Base-by-base conservation (phyloP, 2,329 filamentous ascomycete genomes). In the Penicillium concentricum region DNA sequence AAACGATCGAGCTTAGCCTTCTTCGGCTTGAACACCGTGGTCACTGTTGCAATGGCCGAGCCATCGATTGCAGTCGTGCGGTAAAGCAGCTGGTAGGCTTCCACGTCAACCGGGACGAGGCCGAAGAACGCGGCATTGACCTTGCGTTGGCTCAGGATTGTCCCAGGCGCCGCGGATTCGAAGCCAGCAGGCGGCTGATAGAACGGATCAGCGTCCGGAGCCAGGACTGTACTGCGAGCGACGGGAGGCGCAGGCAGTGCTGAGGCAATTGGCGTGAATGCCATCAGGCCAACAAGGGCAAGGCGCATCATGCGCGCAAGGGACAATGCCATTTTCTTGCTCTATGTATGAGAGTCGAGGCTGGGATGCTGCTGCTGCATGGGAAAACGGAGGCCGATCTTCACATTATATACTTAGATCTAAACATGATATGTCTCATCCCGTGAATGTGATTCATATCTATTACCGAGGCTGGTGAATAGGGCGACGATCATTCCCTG, bases 51-150 rank as follows among this genome's bases (percentile, higher is more conserved):
- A 8, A 76, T 74, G 3, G 77, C 71, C 0, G 74, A 68, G 18
- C 70, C 70, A 24, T 69, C 62, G 50, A 68, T 69, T 52, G 77
- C 70, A 2, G 72, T 78, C 2, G 77, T 78, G 15, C 74, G 70
- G 56, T 78, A 79, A 1, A 78, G 68, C 38, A 80, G 64, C 57
- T 79, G 73, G 45, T 73, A 69, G 7, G 62, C 65, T 12, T 64
- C 57, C 6, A 70, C 60, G 1, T 61, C 66, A 35, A 67, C 53
- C 5, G 62, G 63, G 18, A 69, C 56, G 4, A 67, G 20, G 12
- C 66, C 66, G 9, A 68, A 50, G 45, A 68, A 64, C 16, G 61
- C 56, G 15, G 61, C 60, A 24, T n/a, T 45, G 39, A 69, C 47
- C 6, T 39, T 53, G 8, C 67, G 64, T n/a, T 64, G 45, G 4